Evolutionary conservation across 1,284 basidiomycete genomes (phyloP).

Genomic region (Wolfiporia cocos): DNA sequence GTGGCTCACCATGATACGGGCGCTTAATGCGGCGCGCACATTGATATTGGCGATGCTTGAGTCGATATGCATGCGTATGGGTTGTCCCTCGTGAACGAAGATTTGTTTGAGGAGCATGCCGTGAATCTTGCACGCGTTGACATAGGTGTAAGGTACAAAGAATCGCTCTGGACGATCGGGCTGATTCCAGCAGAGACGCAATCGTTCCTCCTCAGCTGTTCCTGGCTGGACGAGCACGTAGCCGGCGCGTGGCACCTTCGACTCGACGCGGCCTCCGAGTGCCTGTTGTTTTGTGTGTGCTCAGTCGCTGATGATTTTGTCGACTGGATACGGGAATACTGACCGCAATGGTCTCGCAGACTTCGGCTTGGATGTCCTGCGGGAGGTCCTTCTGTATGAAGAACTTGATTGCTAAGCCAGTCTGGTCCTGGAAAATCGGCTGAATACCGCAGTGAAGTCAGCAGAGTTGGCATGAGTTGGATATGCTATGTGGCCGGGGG

Average conservation of each 20-base stretch:
- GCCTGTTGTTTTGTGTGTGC: too few species aligned
- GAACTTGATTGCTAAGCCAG: constrained; percentile 66
- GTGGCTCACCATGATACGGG: constrained; percentile 58
- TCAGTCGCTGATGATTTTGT: too few species aligned
- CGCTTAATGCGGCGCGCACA: constrained; percentile 52
- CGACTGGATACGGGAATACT: too few species aligned
- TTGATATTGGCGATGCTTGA: constrained; percentile 70
- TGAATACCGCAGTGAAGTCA: constrained; percentile 12
- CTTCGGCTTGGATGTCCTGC: constrained; percentile 55
- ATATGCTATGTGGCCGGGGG: background rate
- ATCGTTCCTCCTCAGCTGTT: constrained; percentile 63
- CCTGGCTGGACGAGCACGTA: constrained; percentile 65
- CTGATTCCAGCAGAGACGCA: constrained; percentile 61
- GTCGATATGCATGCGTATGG: constrained; percentile 73
- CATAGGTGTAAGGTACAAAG: constrained; percentile 73
- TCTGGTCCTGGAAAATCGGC: constrained; percentile 64
- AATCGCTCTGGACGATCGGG: constrained; percentile 62
- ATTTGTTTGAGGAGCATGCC: constrained; percentile 68
- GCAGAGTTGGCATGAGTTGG: background rate
- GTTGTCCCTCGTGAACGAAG: constrained; percentile 53
- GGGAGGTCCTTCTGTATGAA: constrained; percentile 76
- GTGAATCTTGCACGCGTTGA: constrained; percentile 72
- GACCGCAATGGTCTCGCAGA: constrained; percentile 67
- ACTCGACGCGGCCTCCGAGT: constrained; percentile 67
- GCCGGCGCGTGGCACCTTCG: constrained; percentile 69